Conservation (phyloP, 768 basidiomycete genomes). For the Polyporus arcularius region DNA sequence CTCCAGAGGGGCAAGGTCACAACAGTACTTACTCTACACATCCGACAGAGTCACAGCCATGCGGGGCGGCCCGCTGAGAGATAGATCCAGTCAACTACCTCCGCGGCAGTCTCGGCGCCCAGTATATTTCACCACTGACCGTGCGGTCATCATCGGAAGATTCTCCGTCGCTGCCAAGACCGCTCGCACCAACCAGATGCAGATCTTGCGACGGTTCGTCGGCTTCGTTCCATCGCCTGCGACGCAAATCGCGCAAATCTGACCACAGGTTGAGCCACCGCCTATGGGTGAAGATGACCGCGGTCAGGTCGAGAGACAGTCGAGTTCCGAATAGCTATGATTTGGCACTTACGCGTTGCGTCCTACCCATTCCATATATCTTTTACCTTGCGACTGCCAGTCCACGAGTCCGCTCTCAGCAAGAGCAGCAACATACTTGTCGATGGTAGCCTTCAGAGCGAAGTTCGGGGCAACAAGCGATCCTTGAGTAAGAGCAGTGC, state of each 20-base stretch:
- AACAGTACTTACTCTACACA: too few relatives aligned
- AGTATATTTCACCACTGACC: not conserved
- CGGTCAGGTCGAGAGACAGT: too few relatives aligned
- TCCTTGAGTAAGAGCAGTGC: conserved; percentile 41
- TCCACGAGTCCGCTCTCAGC: conserved; percentile 48
- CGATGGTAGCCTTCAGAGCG: conserved; percentile 58
- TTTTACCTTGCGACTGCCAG: conserved; percentile 53
- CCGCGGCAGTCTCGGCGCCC: not conserved
- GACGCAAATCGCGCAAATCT: too few relatives aligned
- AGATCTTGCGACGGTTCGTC: too few relatives aligned
- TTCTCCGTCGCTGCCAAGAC: not conserved
- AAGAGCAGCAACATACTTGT: conserved; percentile 54
- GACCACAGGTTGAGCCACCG: too few relatives aligned
- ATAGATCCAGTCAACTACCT: not conserved
- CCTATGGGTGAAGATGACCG: too few relatives aligned
- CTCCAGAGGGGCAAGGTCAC: too few relatives aligned
- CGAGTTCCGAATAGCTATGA: not conserved
- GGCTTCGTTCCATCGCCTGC: not conserved
- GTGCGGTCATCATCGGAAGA: not conserved
- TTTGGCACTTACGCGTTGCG: conserved; percentile 51
- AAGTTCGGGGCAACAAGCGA: conserved; percentile 65
- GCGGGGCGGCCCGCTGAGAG: too few relatives aligned
- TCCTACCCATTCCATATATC: conserved; percentile 49
- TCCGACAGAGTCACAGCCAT: too few relatives aligned
- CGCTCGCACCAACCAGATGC: not conserved